Base-by-base conservation (phyloP, 352 stramenopile genomes). In the Nothophytophthora sp. region DNA sequence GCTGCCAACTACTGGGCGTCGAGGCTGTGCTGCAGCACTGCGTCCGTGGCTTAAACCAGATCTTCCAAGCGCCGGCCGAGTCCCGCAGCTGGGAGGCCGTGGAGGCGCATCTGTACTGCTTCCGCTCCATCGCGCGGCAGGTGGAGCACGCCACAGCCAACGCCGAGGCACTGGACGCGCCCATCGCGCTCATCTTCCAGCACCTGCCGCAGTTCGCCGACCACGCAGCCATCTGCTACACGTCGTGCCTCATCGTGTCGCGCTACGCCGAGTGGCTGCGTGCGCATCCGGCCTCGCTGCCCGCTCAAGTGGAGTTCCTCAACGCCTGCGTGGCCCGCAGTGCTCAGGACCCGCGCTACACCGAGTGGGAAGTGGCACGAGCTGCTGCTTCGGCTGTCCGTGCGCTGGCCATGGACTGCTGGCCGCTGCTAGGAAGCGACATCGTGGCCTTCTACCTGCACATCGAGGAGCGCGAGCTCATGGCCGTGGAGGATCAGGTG, bases 211-310 rank as follows among this genome's bases (percentile, higher is more conserved):
- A 85, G 51, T 88, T 93, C 46, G 60, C 81, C 3, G 72, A 74
- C 28, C 82, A 95, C 36, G 79, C 85, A 12, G 77, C 85, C 8
- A 92, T 93, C 45, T 79, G 75, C 61, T 95, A 95, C 68, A 95
- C 85, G 23, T 79, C 85, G 20, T 95, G 82, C 35, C 67, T 95
- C 30, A 87, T 92, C 33, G 67, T 95, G 4, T 90, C 85, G n/a
- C 81, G 85, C 8, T 95, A 92, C 32, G 79, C 75, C 4, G 59
- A 81, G 18, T 95, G 85, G 85, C 63, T 95, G 4, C 64, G 63
- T 11, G 57, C 62, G 3, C 66, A 90, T 43, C 62, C 73, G 4
- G 46, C 49, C 12, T 81, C 70, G 20, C 53, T 95, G 24, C 60
- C 65, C 3, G 62, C 63, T 15, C 69, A 90, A n/a, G 57, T 93